These are phyloP conservation scores for Ramicandelaber brevisporus DNA, from an alignment of 192 early-diverging fungal genomes.

Conservation along the genomic window DNA sequence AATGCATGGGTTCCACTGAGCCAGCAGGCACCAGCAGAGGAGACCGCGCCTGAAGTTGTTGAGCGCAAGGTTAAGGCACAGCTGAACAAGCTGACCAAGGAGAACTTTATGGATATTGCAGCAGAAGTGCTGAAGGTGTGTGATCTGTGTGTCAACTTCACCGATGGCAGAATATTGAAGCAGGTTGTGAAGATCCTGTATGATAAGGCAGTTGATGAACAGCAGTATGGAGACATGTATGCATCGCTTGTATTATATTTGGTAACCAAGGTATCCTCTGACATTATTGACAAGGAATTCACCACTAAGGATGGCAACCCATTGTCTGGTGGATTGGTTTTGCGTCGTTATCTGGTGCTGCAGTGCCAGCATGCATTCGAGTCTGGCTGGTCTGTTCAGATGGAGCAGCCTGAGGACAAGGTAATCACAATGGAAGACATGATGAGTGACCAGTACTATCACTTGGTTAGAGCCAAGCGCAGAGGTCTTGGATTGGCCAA, in stretches of 20 bases:
- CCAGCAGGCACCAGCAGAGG: constrained; percentile 15
- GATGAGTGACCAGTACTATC: constrained; percentile 58
- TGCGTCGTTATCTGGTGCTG: constrained; percentile 79
- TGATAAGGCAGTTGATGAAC: constrained; percentile 88
- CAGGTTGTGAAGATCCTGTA: constrained; percentile 70
- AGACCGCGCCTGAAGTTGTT: constrained; percentile 23
- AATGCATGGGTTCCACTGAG: constrained; percentile 15
- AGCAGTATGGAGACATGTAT: constrained; percentile 73
- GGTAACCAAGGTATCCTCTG: constrained; percentile 30
- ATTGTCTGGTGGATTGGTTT: constrained; percentile 32
- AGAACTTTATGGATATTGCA: constrained; percentile 75
- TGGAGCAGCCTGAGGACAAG: constrained; percentile 32
- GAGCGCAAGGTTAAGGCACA: constrained; percentile 64
- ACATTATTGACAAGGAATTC: constrained; percentile 31
- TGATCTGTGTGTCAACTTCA: constrained; percentile 36
- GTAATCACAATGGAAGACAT: constrained; percentile 25
- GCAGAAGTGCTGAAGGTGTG: constrained; percentile 59
- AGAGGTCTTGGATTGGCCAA: constrained; percentile 74
- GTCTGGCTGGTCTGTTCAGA: constrained; percentile 58
- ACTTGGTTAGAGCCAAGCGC: constrained; percentile 76
- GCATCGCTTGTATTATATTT: constrained; percentile 63
- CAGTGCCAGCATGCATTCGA: constrained; percentile 93
- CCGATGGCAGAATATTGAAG: constrained; percentile 42
- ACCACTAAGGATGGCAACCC: constrained; percentile 22
- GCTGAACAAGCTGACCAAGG: constrained; percentile 91